Evolutionary conservation across 768 basidiomycete species (phyloP).

Genomic region (Podaxis mareebaensis): DNA sequence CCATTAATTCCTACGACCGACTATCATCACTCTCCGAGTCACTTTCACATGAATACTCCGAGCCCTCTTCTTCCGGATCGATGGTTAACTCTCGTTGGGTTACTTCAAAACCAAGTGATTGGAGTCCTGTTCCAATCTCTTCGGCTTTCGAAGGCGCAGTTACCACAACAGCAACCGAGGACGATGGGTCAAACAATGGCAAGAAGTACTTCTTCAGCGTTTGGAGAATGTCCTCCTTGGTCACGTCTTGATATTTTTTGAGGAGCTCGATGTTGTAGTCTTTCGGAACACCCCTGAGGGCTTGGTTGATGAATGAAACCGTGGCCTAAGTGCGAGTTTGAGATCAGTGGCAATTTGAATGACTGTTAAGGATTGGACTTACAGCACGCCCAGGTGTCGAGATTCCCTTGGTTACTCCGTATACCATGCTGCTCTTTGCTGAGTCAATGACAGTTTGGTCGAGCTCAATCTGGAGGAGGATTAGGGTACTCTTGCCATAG

Average conservation of each 20-base stretch:
- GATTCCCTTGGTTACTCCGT: conserved; percentile 73
- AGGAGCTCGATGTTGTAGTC: conserved; percentile 76
- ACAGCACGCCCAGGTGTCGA: conserved; percentile 89
- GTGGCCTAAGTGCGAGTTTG: conserved; percentile 51
- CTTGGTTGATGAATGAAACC: conserved; percentile 87
- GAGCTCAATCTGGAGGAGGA: conserved; percentile 61
- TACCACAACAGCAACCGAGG: conserved; percentile 80
- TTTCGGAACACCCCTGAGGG: conserved; percentile 80
- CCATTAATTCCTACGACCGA: neutral
- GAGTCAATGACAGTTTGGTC: conserved; percentile 83
- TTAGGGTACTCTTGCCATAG: neutral
- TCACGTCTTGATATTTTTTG: conserved; percentile 76
- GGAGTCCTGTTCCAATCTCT: conserved; percentile 65
- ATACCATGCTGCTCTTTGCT: conserved; percentile 91
- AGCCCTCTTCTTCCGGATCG: conserved; percentile 46
- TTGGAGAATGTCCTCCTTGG: conserved; percentile 71
- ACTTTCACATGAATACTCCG: conserved; percentile 32
- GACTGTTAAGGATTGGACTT: conserved; percentile 27
- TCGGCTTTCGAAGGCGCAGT: conserved; percentile 81
- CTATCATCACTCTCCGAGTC: conserved; percentile 14
- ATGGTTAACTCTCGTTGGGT: conserved; percentile 69
- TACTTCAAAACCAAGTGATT: conserved; percentile 73
- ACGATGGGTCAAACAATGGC: conserved; percentile 77
- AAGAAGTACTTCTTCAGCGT: conserved; percentile 75
- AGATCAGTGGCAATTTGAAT: conserved; percentile 4